Evolutionary conservation across 352 stramenopile species (phyloP), one percentile per base, ranked within the genome.

Genomic region (Globisporangium acanthophoron): DNA sequence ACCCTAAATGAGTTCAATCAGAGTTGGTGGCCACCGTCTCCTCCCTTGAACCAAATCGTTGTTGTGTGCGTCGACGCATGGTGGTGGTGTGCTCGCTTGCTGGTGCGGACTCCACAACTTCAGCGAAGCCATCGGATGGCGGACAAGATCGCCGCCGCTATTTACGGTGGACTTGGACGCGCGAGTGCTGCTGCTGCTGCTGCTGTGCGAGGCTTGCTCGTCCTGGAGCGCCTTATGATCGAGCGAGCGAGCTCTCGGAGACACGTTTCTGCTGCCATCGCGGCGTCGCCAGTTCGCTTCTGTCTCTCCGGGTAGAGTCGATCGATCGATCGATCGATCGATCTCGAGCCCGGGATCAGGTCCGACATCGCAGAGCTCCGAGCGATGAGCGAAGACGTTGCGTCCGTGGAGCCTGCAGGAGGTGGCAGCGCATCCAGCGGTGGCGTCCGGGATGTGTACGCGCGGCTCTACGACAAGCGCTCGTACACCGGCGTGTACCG

Each of bases 401-500:
- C 50, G 44, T 31, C 44, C 8, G 6, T 20, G 18, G 18, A 9
- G 5, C 2, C 43, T 27, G 9, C 44, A 49, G 44, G 21, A 1
- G n/a, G 35, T 12, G 21, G 21, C 20, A 52, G 18, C 3, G 20
- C 27, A 33, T 29, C 54, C 7, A n/a, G 15, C 15, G 47, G 21
- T 16, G 35, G 27, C 12, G 53, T 56, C 44, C 62, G 15, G 24
- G 62, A 80, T 56, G 74, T 88, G 40, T 88, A 85, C 62, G 69
- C 72, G 54, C 66, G 78, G 5, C 65, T 87, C 60, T 72, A 71
- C 54, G 78, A 88, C 58, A 75, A 69, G 12, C 74, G 79, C 31
- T 88, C 71, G 45, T 87, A 83, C 70, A 87, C 76, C n/a, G 78
- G 78, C 29, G 67, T 87, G 41, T 85, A 83, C 59, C 70, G 70